Base-by-base conservation (phyloP, 306 rosid species). In the Hippophae rhamnoides region DNA sequence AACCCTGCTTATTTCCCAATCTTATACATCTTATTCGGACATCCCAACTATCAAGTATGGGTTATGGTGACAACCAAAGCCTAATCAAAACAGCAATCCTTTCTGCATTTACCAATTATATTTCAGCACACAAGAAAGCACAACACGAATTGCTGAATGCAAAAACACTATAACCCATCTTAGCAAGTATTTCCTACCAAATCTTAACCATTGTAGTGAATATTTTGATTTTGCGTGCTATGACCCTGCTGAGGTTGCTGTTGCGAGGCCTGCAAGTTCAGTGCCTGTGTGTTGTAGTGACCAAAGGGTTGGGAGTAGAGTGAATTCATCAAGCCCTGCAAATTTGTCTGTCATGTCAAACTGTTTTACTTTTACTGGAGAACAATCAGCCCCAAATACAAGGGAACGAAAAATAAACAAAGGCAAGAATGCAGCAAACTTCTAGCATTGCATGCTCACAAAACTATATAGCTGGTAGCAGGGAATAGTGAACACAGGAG, bases 251-350 rank as follows among this genome's bases (percentile, higher is more conserved):
- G 89, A 66, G 89, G 78, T 81, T 86, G 94, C 62, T 77, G 95
- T 66, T 79, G 97, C 6, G 94, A 84, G 71, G 84, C 78, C 71
- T 80, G 95, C 79, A 86, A 69, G 84, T 84, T 92, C 70, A 79
- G 76, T 12, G 95, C 87, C 74, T 88, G 99, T 6, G 99, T 77
- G 80, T 84, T 93, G 87, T 93, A 93, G 57, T 93, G 99, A 42
- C 90, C 82, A 73, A 86, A 93, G 55, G 99, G 95, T 79, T 93
- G 99, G 41, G 97, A 93, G 75, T 93, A 93, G 44, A 93, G 94
- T 54, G 99, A 82, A 62, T 70, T 86, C 97, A 93, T 82, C 66
- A 74, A 60, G 57, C 88, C 93, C 99, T 89, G 86, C 72, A 70
- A 51, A 49, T 69, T 5, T 51, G 11, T 9, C 41, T 45, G 5